Base-by-base conservation (phyloP, 768 basidiomycete genomes). In the Boletus sensibilis region DNA sequence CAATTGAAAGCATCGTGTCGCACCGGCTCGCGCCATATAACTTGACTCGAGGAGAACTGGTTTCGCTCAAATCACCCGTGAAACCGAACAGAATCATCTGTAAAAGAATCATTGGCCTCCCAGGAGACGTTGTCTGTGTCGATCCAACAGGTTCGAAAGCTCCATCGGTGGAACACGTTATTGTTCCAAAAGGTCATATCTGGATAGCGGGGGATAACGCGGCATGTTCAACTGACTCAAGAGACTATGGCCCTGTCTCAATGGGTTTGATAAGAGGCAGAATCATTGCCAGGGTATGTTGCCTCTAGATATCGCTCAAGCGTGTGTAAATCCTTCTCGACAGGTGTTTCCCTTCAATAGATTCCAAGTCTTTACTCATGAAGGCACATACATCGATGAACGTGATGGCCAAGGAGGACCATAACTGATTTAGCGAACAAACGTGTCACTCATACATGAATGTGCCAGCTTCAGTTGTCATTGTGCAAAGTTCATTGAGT, bases 171-270 rank as follows among this genome's bases (percentile, higher is more conserved):
- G 88, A 88, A 57, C 90, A 93, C 64, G 80, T 95, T 16, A 67
- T 85, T 27, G 74, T 98, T 11, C 96, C 96, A 1, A 82, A 81
- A 64, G 92, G 94, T 4, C 90, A 96, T 69, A 71, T 96, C 23
- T 98, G 96, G 96, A 77, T 96, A 31, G 82, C 77, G 48, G 97
- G 96, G 23, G 96, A 99, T 74, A 99, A 98, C 66, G 76, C 88
- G 41, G 78, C 82, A 25, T 79, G 78, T 61, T 94, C 94, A 35
- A 84, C 85, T 14, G 96, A 99, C 75, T 98, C 96, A 12, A 80
- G 96, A 54, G 73, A 78, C n/a, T 97, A 97, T 74, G 97, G 96
- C 0, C 96, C 96, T 23, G 87, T 98, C 4, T 86, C 96, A 0
- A 82, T 91, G 61, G 86, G 82, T 5, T 75, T 96, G 10, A 75